Conservation (phyloP, 176 grass and related monocot genomes). For the barley (Hordeum vulgare) region DNA sequence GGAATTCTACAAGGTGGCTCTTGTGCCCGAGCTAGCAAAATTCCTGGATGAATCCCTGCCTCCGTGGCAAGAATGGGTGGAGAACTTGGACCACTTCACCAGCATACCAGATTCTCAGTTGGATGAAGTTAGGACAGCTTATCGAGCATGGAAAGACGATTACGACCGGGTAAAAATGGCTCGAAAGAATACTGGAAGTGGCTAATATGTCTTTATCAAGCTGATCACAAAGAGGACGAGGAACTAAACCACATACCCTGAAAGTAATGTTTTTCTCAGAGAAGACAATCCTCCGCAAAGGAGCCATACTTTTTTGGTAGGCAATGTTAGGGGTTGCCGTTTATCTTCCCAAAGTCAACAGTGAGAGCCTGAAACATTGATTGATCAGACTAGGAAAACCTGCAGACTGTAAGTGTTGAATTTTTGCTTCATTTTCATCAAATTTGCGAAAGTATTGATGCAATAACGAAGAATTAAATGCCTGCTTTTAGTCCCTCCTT, state of each 20-base stretch:
- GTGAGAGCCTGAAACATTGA: background rate
- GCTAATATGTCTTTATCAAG: background rate
- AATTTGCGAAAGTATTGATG: background rate
- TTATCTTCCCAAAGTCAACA: background rate
- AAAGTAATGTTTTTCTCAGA: background rate
- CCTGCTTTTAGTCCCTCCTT: background rate
- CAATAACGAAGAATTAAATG: background rate
- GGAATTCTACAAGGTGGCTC: slow-evolving; percentile 54
- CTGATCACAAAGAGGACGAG: background rate
- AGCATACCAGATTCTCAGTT: slow-evolving; percentile 60
- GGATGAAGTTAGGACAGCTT: slow-evolving; percentile 68
- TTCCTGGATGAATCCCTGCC: slow-evolving; percentile 52
- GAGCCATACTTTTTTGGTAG: background rate
- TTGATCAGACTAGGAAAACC: background rate
- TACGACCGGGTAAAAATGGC: slow-evolving; percentile 38
- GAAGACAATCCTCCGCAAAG: background rate
- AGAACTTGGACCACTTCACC: slow-evolving; percentile 59
- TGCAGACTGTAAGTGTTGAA: background rate
- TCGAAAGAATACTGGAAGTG: background rate
- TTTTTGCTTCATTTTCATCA: background rate
- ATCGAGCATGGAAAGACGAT: slow-evolving; percentile 57
- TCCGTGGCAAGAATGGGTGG: slow-evolving; percentile 88
- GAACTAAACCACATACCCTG: background rate
- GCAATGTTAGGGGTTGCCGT: background rate
- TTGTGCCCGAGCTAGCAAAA: slow-evolving; percentile 63